phyloP scores from a whole-genome alignment of 345 rosid species.

The Ceriops zippeliana region DNA sequence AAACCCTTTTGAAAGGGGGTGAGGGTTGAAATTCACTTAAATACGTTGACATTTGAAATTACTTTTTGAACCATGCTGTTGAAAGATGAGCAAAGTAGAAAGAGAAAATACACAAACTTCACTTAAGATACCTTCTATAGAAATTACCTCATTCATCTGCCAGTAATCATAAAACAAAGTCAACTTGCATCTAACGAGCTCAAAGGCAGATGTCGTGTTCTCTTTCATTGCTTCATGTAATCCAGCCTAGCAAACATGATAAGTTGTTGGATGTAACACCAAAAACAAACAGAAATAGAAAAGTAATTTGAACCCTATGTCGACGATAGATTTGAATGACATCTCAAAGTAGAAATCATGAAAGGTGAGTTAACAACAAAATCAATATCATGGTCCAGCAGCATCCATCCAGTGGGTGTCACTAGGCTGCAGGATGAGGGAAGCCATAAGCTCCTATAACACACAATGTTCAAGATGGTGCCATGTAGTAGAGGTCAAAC shows the following conservation, averaged over 20 bases:
- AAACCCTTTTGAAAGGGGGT: background rate
- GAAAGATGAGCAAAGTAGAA: background rate
- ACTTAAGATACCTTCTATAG: background rate
- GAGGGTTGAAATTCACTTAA: background rate
- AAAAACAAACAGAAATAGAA: conserved; percentile 9
- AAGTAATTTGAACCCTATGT: background rate
- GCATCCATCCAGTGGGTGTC: background rate
- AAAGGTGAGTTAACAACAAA: background rate
- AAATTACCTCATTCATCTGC: conserved; percentile 84
- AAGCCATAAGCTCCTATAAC: background rate
- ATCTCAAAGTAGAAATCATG: background rate
- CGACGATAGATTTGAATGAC: conserved; percentile 2
- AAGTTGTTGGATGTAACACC: conserved; percentile 11
- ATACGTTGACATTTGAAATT: background rate
- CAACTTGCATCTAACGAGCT: conserved; percentile 72
- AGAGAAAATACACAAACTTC: background rate
- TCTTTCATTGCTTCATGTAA: conserved; percentile 42
- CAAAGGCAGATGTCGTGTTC: conserved; percentile 35
- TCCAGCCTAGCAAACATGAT: conserved; percentile 42
- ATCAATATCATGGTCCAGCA: background rate
- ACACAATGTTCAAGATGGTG: background rate
- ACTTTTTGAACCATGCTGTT: too few relatives aligned
- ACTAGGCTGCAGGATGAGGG: background rate
- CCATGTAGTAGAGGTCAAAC: too few relatives aligned
- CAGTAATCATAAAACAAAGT: conserved; percentile 83